Percentiles rank a stretch among this genome's conserved stretches.
phyloP scores from a whole-genome alignment of 768 basidiomycete genomes.

The Boletus rex-veris region DNA sequence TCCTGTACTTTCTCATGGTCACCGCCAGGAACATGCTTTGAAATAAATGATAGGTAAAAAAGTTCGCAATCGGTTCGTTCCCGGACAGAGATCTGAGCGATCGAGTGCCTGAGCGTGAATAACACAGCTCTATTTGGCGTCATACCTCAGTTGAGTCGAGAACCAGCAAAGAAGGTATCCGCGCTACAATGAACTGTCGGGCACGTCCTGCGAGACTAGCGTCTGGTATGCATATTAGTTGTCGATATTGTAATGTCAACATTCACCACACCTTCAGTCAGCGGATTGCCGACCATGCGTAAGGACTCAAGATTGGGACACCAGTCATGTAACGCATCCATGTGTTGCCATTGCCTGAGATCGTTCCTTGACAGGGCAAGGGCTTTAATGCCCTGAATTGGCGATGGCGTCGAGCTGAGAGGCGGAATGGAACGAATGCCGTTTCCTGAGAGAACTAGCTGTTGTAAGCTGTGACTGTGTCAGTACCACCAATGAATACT shows the following conservation, averaged over 20 bases:
- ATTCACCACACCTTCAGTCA: slow-evolving; percentile 48
- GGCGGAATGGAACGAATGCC: slow-evolving; percentile 47
- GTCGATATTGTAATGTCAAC: not conserved
- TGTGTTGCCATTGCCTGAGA: slow-evolving; percentile 53
- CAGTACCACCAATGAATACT: slow-evolving; percentile 1
- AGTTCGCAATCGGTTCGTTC: slow-evolving; percentile 81
- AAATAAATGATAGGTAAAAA: slow-evolving; percentile 72
- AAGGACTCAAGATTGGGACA: slow-evolving; percentile 64
- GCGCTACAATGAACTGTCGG: slow-evolving; percentile 64
- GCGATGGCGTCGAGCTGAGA: slow-evolving; percentile 11
- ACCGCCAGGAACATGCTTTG: slow-evolving; percentile 39
- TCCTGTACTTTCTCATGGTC: slow-evolving; percentile 42
- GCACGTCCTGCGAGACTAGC: slow-evolving; percentile 36
- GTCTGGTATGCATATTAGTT: slow-evolving; percentile 29
- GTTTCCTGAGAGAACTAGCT: slow-evolving; percentile 67
- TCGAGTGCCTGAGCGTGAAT: slow-evolving; percentile 7
- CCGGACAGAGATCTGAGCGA: slow-evolving; percentile 55
- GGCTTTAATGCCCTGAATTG: slow-evolving; percentile 44
- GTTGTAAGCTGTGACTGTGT: slow-evolving; percentile 45
- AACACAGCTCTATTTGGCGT: slow-evolving; percentile 2
- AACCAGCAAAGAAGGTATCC: slow-evolving; percentile 54
- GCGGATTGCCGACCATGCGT: slow-evolving; percentile 59
- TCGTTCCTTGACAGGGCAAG: slow-evolving; percentile 63
- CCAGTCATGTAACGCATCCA: slow-evolving; percentile 68
- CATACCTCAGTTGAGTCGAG: slow-evolving; percentile 67